Conservation (phyloP, 2,329 filamentous ascomycete genomes). For the Cryphonectria carpinicola region DNA sequence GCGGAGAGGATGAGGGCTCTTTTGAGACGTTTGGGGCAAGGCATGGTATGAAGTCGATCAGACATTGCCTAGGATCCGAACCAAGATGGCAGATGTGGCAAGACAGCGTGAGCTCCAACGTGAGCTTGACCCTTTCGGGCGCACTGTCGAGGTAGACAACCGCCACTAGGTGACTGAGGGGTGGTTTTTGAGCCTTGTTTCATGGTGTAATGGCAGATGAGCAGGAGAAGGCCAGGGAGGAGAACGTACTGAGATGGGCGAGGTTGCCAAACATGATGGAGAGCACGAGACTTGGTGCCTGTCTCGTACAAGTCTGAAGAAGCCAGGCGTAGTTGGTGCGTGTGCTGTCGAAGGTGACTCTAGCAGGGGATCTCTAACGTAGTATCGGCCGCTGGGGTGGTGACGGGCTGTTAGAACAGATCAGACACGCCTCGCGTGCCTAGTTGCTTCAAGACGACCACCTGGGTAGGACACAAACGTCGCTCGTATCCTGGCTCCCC, state of each 20-base stretch:
- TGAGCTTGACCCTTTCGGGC: neutral
- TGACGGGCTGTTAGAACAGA: neutral
- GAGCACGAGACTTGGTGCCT: neutral
- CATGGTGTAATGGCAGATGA: neutral
- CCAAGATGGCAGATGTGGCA: neutral
- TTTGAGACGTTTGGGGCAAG: slow-evolving; percentile 16
- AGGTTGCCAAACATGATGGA: slow-evolving; percentile 49
- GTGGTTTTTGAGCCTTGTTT: neutral
- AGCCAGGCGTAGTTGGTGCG: neutral
- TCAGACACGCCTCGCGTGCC: neutral
- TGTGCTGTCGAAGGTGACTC: neutral
- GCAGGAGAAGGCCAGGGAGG: slow-evolving; percentile 10
- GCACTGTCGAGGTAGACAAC: neutral
- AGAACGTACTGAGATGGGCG: slow-evolving; percentile 44
- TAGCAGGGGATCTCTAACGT: neutral
- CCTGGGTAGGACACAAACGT: neutral
- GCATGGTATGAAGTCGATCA: slow-evolving; percentile 28
- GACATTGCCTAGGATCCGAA: slow-evolving; percentile 21
- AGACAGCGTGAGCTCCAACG: neutral
- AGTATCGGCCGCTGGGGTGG: neutral
- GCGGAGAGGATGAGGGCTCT: slow-evolving; percentile 14
- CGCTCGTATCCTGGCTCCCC: neutral
- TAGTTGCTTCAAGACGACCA: neutral
- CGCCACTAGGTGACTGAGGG: neutral
- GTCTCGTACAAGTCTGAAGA: neutral